Conservation (phyloP, 805 yeast genomes). For the Dipodascopsis uninucleata region DNA sequence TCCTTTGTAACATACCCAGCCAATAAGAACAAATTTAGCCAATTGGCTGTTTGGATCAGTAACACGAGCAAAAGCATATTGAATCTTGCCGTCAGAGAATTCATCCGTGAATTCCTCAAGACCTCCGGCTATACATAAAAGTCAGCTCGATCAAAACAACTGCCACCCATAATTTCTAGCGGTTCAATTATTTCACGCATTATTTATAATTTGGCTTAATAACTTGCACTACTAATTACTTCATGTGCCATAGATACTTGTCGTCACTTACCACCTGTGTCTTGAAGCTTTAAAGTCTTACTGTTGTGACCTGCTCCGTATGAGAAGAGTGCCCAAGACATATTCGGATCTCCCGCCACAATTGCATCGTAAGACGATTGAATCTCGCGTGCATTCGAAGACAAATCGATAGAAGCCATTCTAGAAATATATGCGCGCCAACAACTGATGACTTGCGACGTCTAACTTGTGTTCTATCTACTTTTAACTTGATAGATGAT, state of each 20-base stretch:
- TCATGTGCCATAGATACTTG: too few relatives aligned
- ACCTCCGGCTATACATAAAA: conserved; percentile 45
- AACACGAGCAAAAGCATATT: conserved; percentile 85
- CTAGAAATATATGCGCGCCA: too few relatives aligned
- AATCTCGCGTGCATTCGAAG: conserved; percentile 27
- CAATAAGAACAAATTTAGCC: conserved; percentile 74
- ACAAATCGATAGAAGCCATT: conserved; percentile 27
- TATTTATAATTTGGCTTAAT: background rate
- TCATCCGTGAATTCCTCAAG: conserved; percentile 74
- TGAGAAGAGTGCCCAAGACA: conserved; percentile 75
- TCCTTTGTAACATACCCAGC: conserved; percentile 66
- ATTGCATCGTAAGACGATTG: conserved; percentile 62
- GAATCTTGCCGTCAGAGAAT: conserved; percentile 83
- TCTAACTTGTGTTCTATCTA: too few relatives aligned
- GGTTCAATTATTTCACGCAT: too few relatives aligned
- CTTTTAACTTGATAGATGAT: too few relatives aligned
- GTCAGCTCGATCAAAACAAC: conserved; percentile 1
- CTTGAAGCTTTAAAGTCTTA: conserved; percentile 39
- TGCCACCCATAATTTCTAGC: conserved; percentile 40
- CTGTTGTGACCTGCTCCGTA: conserved; percentile 55
- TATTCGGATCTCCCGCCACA: conserved; percentile 67
- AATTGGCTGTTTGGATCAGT: conserved; percentile 91
- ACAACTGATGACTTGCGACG: too few relatives aligned
- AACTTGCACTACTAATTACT: background rate
- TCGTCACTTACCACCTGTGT: conserved; percentile 33